These are phyloP conservation scores for Lepidium didymum DNA, from an alignment of 345 rosid genomes.

Conservation along the genomic window DNA sequence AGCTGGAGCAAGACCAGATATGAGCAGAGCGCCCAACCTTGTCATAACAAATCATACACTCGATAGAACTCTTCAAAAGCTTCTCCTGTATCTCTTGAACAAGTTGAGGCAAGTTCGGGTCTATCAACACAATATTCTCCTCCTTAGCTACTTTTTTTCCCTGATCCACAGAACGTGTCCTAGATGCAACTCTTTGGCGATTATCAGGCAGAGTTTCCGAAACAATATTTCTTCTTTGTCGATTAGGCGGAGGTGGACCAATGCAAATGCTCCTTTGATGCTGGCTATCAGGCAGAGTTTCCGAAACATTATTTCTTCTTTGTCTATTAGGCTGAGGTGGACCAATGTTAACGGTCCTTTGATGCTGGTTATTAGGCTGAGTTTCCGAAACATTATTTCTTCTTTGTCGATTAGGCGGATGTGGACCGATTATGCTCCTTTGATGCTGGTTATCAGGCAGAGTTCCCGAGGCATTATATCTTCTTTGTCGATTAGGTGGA, in stretches of 20 bases:
- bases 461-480: conserved; percentile 22
- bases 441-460: conserved; percentile 20
- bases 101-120: conserved; percentile 74
- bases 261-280: conserved; percentile 12
- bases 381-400: conserved; percentile 24
- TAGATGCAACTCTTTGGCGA: conserved; percentile 28
- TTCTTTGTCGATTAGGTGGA: conserved; percentile 29
- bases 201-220: conserved; percentile 21
- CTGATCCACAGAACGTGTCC: conserved; percentile 33
- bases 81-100: conserved; percentile 91
- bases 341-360: conserved; percentile 9
- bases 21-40: conserved; percentile 74
- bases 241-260: conserved; percentile 23
- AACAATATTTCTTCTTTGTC: conserved; percentile 33
- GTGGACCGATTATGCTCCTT: conserved; percentile 21
- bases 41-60: conserved; percentile 98
- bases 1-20: conserved; percentile 93
- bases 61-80: conserved; percentile 57
- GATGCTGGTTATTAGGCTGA: conserved; percentile 20
- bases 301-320: conserved; percentile 30
- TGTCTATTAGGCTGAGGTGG: conserved; percentile 25
- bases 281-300: conserved; percentile 18
- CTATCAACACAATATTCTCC: conserved; percentile 29
- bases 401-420: conserved; percentile 27
- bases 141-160: conserved; percentile 31